Evolutionary conservation across 805 yeast species (phyloP).

Genomic region (Ogataea ganodermae): DNA sequence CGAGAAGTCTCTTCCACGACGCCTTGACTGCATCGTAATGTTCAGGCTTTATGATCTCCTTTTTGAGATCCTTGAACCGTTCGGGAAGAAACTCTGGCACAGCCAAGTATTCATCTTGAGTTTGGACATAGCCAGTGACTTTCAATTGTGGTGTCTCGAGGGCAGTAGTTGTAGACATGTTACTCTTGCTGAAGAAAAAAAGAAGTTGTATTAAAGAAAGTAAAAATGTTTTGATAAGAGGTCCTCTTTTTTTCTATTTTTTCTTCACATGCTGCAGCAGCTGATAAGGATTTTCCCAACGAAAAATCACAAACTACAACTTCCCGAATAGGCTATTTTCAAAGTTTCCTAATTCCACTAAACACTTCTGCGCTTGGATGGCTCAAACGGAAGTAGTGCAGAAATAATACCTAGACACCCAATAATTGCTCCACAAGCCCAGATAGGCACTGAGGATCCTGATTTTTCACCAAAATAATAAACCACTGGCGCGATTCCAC

Average conservation of each 20-base stretch:
- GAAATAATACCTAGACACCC: conserved; percentile 48
- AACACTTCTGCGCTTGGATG: conserved; percentile 40
- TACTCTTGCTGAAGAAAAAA: too few species aligned
- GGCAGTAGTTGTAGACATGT: not conserved
- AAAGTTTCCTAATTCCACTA: not conserved
- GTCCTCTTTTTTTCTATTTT: not conserved
- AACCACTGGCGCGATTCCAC: conserved; percentile 59
- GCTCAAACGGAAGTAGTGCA: conserved; percentile 51
- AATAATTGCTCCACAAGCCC: conserved; percentile 59
- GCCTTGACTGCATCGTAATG: conserved; percentile 30
- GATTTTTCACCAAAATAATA: conserved; percentile 50
- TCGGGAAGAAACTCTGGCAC: conserved; percentile 2
- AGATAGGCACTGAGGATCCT: conserved; percentile 60
- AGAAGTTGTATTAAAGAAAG: not conserved
- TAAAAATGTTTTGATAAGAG: not conserved
- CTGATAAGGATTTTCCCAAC: not conserved
- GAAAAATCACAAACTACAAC: not conserved
- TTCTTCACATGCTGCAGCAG: too few species aligned
- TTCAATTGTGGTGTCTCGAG: not conserved
- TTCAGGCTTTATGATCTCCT: conserved; percentile 28
- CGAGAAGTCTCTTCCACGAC: conserved; percentile 35
- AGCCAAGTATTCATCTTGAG: conserved; percentile 3
- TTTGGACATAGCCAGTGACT: not conserved
- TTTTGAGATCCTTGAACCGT: conserved; percentile 16
- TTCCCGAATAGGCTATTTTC: not conserved